Evolutionary conservation across 768 basidiomycete genomes (phyloP).

Genomic region (Lenzites betulinus): DNA sequence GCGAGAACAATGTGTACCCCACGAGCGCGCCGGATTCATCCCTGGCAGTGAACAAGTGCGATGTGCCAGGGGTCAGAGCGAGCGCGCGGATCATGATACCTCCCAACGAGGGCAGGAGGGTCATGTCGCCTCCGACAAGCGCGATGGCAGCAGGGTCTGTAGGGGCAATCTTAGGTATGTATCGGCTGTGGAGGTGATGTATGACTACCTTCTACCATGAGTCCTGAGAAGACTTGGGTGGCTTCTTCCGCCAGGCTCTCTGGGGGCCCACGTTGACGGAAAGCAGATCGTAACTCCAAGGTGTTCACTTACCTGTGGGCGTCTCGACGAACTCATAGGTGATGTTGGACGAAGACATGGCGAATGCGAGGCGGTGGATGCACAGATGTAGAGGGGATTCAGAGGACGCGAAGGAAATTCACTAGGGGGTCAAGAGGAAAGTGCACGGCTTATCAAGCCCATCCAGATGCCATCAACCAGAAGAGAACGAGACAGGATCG

Average conservation of each 20-base stretch:
- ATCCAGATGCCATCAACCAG: neutral
- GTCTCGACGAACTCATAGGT: neutral
- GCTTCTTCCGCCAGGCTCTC: conserved; percentile 9
- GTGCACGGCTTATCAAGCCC: neutral
- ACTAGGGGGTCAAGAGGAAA: no score
- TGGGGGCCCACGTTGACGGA: neutral
- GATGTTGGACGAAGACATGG: conserved; percentile 1
- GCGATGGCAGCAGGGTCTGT: conserved; percentile 9
- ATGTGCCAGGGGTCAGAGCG: conserved; percentile 2
- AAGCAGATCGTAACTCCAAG: neutral
- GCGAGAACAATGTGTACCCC: conserved; percentile 16
- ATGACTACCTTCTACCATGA: conserved; percentile 7
- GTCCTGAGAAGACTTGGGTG: conserved; percentile 1
- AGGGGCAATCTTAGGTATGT: neutral
- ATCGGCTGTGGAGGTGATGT: neutral
- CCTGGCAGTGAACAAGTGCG: conserved; percentile 17
- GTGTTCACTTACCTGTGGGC: neutral
- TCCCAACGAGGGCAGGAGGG: conserved; percentile 5
- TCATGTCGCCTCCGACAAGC: conserved; percentile 8
- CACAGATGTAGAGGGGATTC: neutral
- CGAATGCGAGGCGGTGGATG: neutral
- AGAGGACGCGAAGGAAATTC: neutral
- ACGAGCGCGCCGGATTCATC: conserved; percentile 20
- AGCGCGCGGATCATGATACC: conserved; percentile 10
- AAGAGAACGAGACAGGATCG: neutral